These are phyloP conservation scores for Filobasidium wieringae DNA, from an alignment of 768 basidiomycete species.

Conservation along the genomic window DNA sequence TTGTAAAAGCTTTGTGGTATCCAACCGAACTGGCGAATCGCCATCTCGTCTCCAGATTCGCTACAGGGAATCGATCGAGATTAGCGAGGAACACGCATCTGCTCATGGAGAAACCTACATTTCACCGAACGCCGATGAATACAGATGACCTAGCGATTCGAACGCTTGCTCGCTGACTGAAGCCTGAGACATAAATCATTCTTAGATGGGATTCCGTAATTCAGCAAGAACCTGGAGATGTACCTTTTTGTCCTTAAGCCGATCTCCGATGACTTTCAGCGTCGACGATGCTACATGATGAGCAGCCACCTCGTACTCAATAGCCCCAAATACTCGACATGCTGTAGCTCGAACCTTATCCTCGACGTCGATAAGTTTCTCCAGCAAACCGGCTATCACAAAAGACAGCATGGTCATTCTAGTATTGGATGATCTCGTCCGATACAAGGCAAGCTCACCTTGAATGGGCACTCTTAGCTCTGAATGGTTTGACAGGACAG, in stretches of 20 bases:
- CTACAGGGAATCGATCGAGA: conserved; percentile 41
- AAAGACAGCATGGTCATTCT: background rate
- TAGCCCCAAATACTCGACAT: conserved; percentile 63
- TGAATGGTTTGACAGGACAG: conserved; percentile 53
- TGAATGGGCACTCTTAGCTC: conserved; percentile 62
- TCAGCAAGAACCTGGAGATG: conserved; percentile 6
- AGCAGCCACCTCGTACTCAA: conserved; percentile 82
- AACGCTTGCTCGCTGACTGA: conserved; percentile 53
- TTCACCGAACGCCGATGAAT: conserved; percentile 69
- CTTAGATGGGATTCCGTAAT: background rate
- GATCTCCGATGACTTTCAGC: conserved; percentile 54
- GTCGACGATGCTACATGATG: conserved; percentile 62
- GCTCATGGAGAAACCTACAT: conserved; percentile 52
- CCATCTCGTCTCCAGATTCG: conserved; percentile 62
- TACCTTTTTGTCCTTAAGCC: conserved; percentile 79
- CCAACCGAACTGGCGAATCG: conserved; percentile 76
- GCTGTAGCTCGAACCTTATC: conserved; percentile 78
- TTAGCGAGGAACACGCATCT: background rate
- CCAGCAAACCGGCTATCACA: conserved; percentile 41
- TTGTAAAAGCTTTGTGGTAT: conserved; percentile 67
- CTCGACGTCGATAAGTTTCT: conserved; percentile 73
- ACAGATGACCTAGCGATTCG: conserved; percentile 63
- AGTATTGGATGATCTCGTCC: background rate
- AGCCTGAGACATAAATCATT: conserved; percentile 20
- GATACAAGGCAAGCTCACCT: conserved; percentile 44